These are phyloP conservation scores for Nitzschia sp. DNA, from an alignment of 108 stramenopile species.

Conservation along the genomic window DNA sequence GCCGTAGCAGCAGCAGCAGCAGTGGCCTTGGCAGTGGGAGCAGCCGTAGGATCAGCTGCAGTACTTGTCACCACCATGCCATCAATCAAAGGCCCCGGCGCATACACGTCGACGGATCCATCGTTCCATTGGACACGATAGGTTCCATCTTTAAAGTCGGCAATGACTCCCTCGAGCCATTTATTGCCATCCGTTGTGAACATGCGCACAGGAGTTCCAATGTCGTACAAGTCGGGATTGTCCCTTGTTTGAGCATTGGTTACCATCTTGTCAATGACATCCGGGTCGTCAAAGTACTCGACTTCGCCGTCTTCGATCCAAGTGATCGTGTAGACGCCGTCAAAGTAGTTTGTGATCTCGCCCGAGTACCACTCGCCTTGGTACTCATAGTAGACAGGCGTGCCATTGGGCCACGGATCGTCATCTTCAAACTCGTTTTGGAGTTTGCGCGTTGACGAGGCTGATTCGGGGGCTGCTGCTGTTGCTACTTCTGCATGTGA, in stretches of 20 bases:
- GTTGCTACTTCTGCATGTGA: too few species aligned
- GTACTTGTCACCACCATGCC: background rate
- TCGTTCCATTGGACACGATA: conserved; percentile 6
- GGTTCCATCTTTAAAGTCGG: background rate
- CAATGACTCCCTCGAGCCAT: background rate
- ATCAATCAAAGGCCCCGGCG: background rate
- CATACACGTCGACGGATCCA: background rate
- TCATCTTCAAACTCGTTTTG: background rate
- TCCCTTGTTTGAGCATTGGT: background rate
- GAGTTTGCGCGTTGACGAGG: too few species aligned
- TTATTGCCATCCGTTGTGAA: background rate
- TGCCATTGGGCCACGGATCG: background rate
- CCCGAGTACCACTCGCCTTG: conserved; percentile 5
- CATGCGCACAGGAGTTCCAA: background rate
- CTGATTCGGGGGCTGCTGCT: too few species aligned
- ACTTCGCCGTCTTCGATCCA: conserved; percentile 8
- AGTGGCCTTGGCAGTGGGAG: background rate
- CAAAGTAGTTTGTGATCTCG: conserved; percentile 8
- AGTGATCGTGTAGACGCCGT: conserved; percentile 15
- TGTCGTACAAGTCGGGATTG: background rate
- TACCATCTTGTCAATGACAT: conserved; percentile 15
- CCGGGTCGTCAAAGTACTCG: conserved; percentile 16
- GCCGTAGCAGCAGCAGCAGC: background rate
- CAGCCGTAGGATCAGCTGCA: background rate
- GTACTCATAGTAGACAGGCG: background rate